These are phyloP conservation scores for Telopea speciosissima DNA, from an alignment of 177 flowering plant species.

Conservation along the genomic window DNA sequence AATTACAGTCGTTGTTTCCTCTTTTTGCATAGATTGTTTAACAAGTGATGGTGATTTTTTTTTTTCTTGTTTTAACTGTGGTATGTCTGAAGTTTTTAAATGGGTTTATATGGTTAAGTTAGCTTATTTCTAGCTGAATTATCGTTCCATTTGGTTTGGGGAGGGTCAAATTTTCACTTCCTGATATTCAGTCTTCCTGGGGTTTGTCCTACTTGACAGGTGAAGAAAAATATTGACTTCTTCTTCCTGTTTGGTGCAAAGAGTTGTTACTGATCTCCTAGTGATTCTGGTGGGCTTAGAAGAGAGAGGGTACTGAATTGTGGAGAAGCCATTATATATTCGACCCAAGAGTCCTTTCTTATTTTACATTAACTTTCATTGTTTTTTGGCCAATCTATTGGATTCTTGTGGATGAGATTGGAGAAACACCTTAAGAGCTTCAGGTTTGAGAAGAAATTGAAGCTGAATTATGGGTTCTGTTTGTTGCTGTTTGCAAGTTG, in stretches of 20 bases:
- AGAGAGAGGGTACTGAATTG: constrained; percentile 37
- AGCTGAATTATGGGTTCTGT: constrained; percentile 63
- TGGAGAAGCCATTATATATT: constrained; percentile 31
- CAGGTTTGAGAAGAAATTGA: constrained; percentile 15
- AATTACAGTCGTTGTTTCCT: not conserved
- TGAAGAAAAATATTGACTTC: constrained; percentile 8
- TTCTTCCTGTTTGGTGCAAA: not conserved
- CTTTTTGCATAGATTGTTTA: no score
- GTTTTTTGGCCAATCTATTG: not conserved
- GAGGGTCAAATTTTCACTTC: not conserved
- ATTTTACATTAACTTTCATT: not conserved
- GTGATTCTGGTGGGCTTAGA: constrained; percentile 5
- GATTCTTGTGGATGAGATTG: constrained; percentile 12
- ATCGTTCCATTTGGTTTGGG: not conserved
- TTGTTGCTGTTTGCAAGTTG: constrained; percentile 69
- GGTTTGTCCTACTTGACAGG: constrained; percentile 21
- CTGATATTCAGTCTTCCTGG: not conserved
- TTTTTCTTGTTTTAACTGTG: not conserved
- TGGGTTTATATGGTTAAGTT: not conserved
- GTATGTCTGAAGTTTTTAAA: not conserved
- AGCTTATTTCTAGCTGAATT: constrained; percentile 2
- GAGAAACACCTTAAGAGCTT: constrained; percentile 6
- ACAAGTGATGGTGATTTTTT: not conserved
- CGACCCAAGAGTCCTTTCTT: constrained; percentile 44
- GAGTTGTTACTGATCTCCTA: not conserved